These are phyloP conservation scores for Cladorrhinum samala DNA, from an alignment of 495 filamentous ascomycete genomes.

Conservation along the genomic window DNA sequence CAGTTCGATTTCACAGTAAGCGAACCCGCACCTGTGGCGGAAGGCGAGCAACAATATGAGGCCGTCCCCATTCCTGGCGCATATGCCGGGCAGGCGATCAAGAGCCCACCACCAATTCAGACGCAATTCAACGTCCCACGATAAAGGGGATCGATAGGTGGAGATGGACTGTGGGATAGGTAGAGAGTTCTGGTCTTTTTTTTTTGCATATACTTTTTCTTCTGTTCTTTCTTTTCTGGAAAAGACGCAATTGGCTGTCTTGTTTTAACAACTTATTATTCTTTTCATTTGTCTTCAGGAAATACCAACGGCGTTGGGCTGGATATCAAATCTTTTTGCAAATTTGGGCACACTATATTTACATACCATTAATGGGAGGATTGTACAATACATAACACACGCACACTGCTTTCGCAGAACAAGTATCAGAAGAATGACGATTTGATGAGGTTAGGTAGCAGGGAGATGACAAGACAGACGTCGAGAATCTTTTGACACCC, in stretches of 20 bases:
- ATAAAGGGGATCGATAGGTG: not conserved
- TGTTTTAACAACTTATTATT: not conserved
- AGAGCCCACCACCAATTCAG: slow-evolving; percentile 38
- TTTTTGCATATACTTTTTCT: slow-evolving; percentile 15
- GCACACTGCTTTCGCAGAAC: too few species aligned
- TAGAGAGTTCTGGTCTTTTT: not conserved
- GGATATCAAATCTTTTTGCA: slow-evolving; percentile 4
- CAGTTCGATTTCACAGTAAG: slow-evolving; percentile 23
- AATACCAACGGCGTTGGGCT: slow-evolving; percentile 26
- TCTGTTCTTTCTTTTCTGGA: slow-evolving; percentile 16
- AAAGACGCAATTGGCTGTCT: slow-evolving; percentile 8
- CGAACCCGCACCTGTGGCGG: slow-evolving; percentile 47
- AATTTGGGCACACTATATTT: not conserved
- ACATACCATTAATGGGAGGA: not conserved
- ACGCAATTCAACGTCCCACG: slow-evolving; percentile 30
- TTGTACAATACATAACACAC: not conserved
- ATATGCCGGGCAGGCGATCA: slow-evolving; percentile 44
- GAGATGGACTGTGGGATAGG: not conserved
- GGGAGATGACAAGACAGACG: not conserved
- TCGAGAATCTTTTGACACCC: not conserved
- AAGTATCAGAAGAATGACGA: not conserved
- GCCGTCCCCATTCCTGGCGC: slow-evolving; percentile 62
- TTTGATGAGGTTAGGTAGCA: not conserved
- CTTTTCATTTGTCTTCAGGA: slow-evolving; percentile 11
- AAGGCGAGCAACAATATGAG: slow-evolving; percentile 61